Evolutionary conservation across 345 rosid species (phyloP), one percentile per base, ranked within the genome.

Genomic region (Eucalyptus leucophloia): DNA sequence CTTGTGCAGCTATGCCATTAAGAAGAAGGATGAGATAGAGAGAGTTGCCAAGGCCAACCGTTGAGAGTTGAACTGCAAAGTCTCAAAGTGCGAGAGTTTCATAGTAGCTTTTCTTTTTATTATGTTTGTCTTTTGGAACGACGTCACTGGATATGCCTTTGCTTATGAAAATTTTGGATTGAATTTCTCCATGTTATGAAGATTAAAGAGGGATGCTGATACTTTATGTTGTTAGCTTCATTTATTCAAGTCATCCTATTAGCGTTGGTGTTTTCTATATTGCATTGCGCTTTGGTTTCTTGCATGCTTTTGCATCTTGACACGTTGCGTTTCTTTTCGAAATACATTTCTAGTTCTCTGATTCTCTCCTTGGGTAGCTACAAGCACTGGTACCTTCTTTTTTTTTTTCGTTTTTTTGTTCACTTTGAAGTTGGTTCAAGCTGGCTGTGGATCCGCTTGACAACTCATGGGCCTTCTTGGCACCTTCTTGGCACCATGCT

Each of bases 31-130:
- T 89, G 99, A 97, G 92, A 95, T 98, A 37, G 99, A 98, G 90
- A 94, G 99, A 94, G 99, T 98, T 92, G 99, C 99, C 4, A 98
- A 98, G 95, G 99, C 99, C 49, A 98, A 98, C 86, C 99, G 99
- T 94, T 98, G 89, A 96, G 89, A 95, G 91, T 32, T 89, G 86
- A n/a, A 47, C n/a, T 87, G n/a, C 62, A 37, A 24, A 42, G 86
- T 45, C 11, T 50, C 58, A 51, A 21, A 50, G 69, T 69, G 30
- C 72, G 15, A 28, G 86, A 87, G 53, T 87, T 44, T 87, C 40
- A 18, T 72, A 42, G 67, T 53, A 69, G 86, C 87, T 53, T 89
- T 49, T n/a, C 13, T 87, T 54, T 87, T 87, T 13, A 37, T 28
- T 44, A 40, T 42, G 60, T 14, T 44, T n/a, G 86, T 88, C 56